Percentiles rank a stretch among this genome's conserved stretches.
phyloP scores from a whole-genome alignment of 2,329 filamentous ascomycete genomes.

The Clathrospora elynae region DNA sequence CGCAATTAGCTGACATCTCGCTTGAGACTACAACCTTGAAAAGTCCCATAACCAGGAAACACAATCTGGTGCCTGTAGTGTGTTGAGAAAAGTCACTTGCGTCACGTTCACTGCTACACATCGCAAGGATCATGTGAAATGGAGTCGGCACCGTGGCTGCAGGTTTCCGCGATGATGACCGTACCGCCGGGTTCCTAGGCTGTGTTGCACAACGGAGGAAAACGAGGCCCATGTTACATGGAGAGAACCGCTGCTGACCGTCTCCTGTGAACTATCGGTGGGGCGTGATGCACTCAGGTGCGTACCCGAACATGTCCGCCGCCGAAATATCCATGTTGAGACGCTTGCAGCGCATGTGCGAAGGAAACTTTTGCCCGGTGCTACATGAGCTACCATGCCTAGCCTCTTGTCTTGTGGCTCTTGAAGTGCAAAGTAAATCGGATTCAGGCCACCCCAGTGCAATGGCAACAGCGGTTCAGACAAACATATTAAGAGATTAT shows the following conservation, averaged over 20 bases:
- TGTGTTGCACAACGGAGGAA: conserved; percentile 36
- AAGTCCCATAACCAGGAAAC: conserved; percentile 8
- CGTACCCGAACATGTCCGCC: conserved; percentile 46
- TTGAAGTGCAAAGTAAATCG: no score
- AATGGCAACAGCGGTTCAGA: no score
- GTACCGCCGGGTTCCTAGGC: conserved; percentile 38
- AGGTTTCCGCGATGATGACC: conserved; percentile 32
- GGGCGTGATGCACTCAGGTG: conserved; percentile 23
- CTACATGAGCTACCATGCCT: conserved; percentile 35
- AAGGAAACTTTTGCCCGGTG: conserved; percentile 40
- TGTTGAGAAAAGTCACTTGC: conserved; percentile 17
- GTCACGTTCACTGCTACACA: conserved; percentile 30
- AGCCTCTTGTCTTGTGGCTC: conserved; percentile 24
- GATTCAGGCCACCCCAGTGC: no score
- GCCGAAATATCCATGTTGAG: conserved; percentile 31
- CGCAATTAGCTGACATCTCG: conserved; percentile 28
- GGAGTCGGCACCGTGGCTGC: conserved; percentile 30
- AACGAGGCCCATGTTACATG: conserved; percentile 48
- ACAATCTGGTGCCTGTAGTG: conserved; percentile 9
- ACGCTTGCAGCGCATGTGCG: conserved; percentile 33
- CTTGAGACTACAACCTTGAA: conserved; percentile 25
- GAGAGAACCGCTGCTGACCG: conserved; percentile 31
- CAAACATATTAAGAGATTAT: no score
- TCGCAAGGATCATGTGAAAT: conserved; percentile 21
- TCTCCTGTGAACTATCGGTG: conserved; percentile 12